These are phyloP conservation scores for Ogataea sp. DNA, from an alignment of 805 yeast species.

Conservation along the genomic window DNA sequence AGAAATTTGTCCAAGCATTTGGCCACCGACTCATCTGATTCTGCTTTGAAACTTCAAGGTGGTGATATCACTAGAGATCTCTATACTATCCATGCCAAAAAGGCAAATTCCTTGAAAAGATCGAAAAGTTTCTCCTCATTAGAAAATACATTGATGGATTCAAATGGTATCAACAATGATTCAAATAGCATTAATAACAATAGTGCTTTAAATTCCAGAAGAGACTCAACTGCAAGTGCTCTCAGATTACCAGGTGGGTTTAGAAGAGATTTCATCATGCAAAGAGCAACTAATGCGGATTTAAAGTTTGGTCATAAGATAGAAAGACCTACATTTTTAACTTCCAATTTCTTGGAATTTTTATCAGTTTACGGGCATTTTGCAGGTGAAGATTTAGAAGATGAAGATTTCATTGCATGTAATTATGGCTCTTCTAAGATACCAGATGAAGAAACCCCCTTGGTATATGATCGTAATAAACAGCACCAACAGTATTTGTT, in stretches of 20 bases:
- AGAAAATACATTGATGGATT: conserved; percentile 9
- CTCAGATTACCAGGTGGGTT: conserved; percentile 79
- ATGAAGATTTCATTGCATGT: conserved; percentile 50
- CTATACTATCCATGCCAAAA: conserved; percentile 21
- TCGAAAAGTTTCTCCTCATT: conserved; percentile 14
- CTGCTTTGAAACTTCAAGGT: conserved; percentile 33
- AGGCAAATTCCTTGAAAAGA: conserved; percentile 11
- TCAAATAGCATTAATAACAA: conserved; percentile 1
- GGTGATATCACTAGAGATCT: conserved; percentile 46
- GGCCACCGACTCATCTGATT: conserved; percentile 21
- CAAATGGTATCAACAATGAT: conserved; percentile 19
- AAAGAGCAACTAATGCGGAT: conserved; percentile 8
- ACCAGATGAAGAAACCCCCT: conserved; percentile 31
- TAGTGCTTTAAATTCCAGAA: conserved; percentile 21
- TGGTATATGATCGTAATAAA: conserved; percentile 13
- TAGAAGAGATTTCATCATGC: conserved; percentile 56
- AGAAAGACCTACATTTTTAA: conserved; percentile 38
- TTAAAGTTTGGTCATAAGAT: conserved; percentile 21
- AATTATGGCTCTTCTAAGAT: conserved; percentile 25
- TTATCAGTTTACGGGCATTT: conserved; percentile 76
- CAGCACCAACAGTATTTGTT: conserved; percentile 1
- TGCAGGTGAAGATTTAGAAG: conserved; percentile 77
- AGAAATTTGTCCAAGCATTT: conserved; percentile 30
- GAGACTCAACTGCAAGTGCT: conserved; percentile 60
- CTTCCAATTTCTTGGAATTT: conserved; percentile 71